Evolutionary conservation across 1,284 basidiomycete species (phyloP), one percentile per base, ranked within the genome.

Genomic region (Moniliella sp.): DNA sequence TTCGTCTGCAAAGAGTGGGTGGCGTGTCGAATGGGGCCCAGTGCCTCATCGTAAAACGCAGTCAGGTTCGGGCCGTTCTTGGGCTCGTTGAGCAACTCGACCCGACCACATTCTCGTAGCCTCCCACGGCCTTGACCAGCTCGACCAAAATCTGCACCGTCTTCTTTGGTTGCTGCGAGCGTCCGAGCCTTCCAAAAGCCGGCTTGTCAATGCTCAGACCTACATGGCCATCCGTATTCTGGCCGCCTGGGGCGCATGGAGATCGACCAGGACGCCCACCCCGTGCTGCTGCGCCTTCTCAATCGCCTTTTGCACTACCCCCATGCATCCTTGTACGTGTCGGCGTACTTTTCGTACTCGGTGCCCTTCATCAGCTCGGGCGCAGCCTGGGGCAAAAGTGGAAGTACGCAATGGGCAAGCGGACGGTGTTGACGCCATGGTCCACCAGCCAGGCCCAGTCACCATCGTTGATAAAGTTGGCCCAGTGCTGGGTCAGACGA

Each of bases 81-180:
- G 2, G 81, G 81, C 56, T 86, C 81, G 57, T 86, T 86, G 28
- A 84, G 64, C 3, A 86, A 66, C 55, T 84, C 76, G 31, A 86
- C 65, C 4, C 81, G 26, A 82, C 68, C 15, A 84, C 62, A 50
- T 82, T 79, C 2, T 67, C 65, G 18, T 69, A 66, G 1, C 62
- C 46, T 3, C 64, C 33, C 14, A 53, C 35, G 5, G 42, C 41
- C 10, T 27, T 51, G 2, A 65, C 66, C n/a, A 63, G 63, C 15
- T 69, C 64, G 0, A 75, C 74, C 19, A 70, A 69, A 3, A 66
- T 61, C 43, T 73, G 67, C 54, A 76, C 72, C 23, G 61, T 62
- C 15, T 57, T 55, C n/a, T 47, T 54, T 64, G 66, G 26, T 50
- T 39, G 9, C 28, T 64, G 5, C 23, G 13, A n/a, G 32, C 26